Base-by-base conservation (phyloP, 192 early-diverging fungal species). In the Blastocladiella britannica region DNA sequence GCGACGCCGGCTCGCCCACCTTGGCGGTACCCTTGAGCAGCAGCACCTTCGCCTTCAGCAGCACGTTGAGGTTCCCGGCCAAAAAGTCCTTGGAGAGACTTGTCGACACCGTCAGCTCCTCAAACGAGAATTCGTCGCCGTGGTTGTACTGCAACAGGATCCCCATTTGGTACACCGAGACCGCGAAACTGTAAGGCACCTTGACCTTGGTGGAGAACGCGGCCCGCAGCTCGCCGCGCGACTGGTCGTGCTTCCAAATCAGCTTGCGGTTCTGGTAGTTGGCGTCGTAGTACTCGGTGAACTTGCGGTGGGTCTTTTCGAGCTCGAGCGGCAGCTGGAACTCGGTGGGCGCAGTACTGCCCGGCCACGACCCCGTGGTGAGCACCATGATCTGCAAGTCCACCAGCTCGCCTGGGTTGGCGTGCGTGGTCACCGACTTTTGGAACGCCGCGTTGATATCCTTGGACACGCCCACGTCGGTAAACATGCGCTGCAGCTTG, bases 401-500 rank as follows among this genome's bases (percentile, higher is more conserved):
- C 27, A 75, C 70, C n/a, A n/a, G n/a, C n/a, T n/a, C n/a, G n/a
- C n/a, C n/a, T n/a, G n/a, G n/a, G n/a, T n/a, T n/a, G 53, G 61
- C 9, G 27, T 25, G 52, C 12, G 43, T 51, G 26, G 23, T 25
- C 56, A 70, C 60, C 4, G 65, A 56, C 7, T 85, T 82, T 67
- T 75, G 85, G 72, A 95, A 95, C 53, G 75, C 72, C 30, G 84
- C 81, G 30, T 91, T 86, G 62, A 94, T 70, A 31, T 93, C 91
- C 64, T 85, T 89, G 65, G 90, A 90, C 20, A 94, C 62, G 22
- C 77, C 77, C 63, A 98, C 87, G 62, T 98, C 94, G 23, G 77
- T 82, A 63, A 98, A 94, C 94, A 98, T 96, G 53, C 87, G 81
- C 69, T 89, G 81, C 55, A 98, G 75, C 63, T 92, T 93, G 56